Percentiles rank a stretch among this genome's conserved stretches.
Conservation (phyloP, 192 early-diverging fungal species). For the Kickxella alabastrina region DNA sequence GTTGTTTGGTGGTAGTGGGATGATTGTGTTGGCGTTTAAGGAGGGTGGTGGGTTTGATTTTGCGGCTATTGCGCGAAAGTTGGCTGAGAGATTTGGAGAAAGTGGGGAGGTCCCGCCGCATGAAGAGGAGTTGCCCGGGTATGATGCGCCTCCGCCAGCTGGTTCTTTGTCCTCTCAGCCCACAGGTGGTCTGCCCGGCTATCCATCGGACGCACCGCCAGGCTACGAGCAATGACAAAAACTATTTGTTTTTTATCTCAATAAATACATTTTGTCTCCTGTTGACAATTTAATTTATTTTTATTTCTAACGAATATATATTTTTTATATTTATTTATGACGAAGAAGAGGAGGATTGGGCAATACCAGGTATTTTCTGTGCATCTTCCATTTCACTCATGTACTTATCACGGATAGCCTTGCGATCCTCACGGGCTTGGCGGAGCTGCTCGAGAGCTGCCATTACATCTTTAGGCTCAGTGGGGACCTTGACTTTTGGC, state of each 20-base stretch:
- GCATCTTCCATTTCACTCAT: slow-evolving; percentile 15
- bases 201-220: slow-evolving; percentile 38
- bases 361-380: background rate
- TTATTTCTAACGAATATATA: background rate
- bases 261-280: background rate
- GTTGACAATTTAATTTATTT: too few relatives aligned
- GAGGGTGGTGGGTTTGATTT: slow-evolving; percentile 51
- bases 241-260: background rate
- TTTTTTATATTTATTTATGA: slow-evolving; percentile 2
- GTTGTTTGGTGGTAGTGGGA: slow-evolving; percentile 12
- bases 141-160: slow-evolving; percentile 31
- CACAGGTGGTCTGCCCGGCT: slow-evolving; percentile 5
- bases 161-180: background rate
- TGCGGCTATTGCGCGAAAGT: slow-evolving; percentile 32
- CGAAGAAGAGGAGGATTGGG: background rate
- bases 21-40: slow-evolving; percentile 31
- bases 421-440: slow-evolving; percentile 15
- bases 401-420: slow-evolving; percentile 20
- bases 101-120: slow-evolving; percentile 32
- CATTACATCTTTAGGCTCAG: slow-evolving; percentile 22
- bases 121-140: slow-evolving; percentile 43
- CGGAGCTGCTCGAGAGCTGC: slow-evolving; percentile 10
- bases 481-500: slow-evolving; percentile 29
- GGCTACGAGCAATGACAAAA: slow-evolving; percentile 25
- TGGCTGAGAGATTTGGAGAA: slow-evolving; percentile 28